phyloP scores from a whole-genome alignment of 495 filamentous ascomycete species.

The Cercophora sp. region DNA sequence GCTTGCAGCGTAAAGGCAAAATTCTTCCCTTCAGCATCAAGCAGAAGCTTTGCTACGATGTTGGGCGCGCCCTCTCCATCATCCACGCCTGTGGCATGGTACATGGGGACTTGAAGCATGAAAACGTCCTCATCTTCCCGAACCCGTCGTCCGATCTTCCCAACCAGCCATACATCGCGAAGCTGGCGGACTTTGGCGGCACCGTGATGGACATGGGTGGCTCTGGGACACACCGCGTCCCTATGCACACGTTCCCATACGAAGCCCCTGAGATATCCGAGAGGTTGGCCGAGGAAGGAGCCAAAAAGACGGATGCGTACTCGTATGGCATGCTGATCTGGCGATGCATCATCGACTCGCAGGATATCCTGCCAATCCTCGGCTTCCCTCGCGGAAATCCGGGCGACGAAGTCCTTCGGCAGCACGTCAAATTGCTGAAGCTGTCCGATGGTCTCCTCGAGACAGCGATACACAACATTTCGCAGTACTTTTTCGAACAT shows the following conservation, averaged over 20 bases:
- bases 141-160: constrained; percentile 2
- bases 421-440: constrained; percentile 4
- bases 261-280: constrained; percentile 10
- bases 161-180: constrained; percentile 13
- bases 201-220: constrained; percentile 12
- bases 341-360: constrained; percentile 13
- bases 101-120: constrained; percentile 15
- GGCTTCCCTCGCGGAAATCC: background rate
- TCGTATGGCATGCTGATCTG: constrained; percentile 14
- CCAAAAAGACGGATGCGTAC: constrained; percentile 10
- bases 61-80: constrained; percentile 16
- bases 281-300: background rate
- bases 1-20: constrained; percentile 5
- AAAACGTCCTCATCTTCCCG: constrained; percentile 11
- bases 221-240: background rate
- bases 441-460: constrained; percentile 12
- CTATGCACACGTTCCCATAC: constrained; percentile 12
- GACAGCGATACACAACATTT: constrained; percentile 4
- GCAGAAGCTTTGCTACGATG: constrained; percentile 19
- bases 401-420: background rate
- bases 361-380: background rate
- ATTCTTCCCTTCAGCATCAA: constrained; percentile 14
- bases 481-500: constrained; percentile 1
- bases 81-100: constrained; percentile 18
- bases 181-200: constrained; percentile 14